Evolutionary conservation across 2,329 filamentous ascomycete species (phyloP), one percentile per base, ranked within the genome.

Genomic region (Colletotrichum cuscutae): DNA sequence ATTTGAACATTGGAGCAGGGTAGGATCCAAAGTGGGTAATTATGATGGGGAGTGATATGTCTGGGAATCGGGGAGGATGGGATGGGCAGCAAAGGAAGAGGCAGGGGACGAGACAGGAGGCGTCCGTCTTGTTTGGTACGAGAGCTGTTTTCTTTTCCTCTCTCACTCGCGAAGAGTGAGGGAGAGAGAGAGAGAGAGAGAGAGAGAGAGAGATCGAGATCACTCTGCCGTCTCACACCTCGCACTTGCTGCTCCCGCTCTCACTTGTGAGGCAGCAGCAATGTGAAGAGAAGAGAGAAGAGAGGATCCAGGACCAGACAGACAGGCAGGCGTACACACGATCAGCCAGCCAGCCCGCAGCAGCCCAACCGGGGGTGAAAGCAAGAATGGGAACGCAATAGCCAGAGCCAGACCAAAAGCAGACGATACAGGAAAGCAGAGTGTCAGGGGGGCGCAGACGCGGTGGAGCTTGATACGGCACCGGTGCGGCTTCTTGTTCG

Each of bases 11-110:
- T 76, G 74, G 76, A 71, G 77, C 75, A 76, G 67, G 78, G 80
- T 80, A 77, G 79, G 80, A 81, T 80, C 77, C 76, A 73, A 75
- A 78, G 80, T 82, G 81, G 81, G 75, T 80, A 78, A 24, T 63
- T 32, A 53, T 63, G 61, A 63, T 35, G 60, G 30, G 61, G n/a
- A 77, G 75, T 72, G 71, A 80, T 77, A 76, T 79, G 78, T 71
- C 42, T 61, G 46, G 77, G 59, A 57, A 73, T 52, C 46, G 60
- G 67, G 54, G 62, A 56, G 32, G 52, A 56, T 32, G 35, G 49
- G 52, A 56, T 65, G 32, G n/a, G 32, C 49, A 37, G 46, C 32
- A 35, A 54, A 46, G 30, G 24, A 42, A 32, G 19, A 60, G 32
- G 61, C 11, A 22, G n/a, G 46, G 46, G 46, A 53, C 61, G 32